Conservation (phyloP, 495 filamentous ascomycete genomes). For the Penicillium chermesinum region DNA sequence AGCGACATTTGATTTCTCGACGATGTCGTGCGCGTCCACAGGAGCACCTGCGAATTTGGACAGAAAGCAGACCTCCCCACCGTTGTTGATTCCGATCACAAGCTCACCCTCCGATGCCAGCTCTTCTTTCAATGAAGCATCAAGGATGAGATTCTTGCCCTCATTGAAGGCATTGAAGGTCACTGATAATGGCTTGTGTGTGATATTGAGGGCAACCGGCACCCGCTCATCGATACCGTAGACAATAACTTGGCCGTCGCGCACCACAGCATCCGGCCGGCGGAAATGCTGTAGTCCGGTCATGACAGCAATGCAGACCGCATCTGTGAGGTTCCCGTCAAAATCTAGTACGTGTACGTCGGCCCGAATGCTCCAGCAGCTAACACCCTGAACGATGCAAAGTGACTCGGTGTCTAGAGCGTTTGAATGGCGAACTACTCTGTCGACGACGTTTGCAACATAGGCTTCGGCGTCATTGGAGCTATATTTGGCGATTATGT, state of each 20-base stretch:
- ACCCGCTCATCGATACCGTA: constrained; percentile 81
- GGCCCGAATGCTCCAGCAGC: constrained; percentile 84
- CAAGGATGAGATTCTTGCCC: constrained; percentile 60
- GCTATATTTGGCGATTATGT: constrained; percentile 25
- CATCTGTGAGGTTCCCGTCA: constrained; percentile 84
- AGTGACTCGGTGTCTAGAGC: constrained; percentile 93
- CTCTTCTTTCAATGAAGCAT: constrained; percentile 80
- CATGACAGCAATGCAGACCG: constrained; percentile 78
- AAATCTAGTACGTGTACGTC: constrained; percentile 85
- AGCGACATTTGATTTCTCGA: constrained; percentile 65
- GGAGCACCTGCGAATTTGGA: constrained; percentile 80
- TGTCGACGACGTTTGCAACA: constrained; percentile 83
- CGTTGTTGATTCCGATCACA: constrained; percentile 78
- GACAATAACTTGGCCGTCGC: constrained; percentile 74
- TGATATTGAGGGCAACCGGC: constrained; percentile 79
- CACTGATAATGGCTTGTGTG: constrained; percentile 84
- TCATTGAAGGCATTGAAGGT: constrained; percentile 78
- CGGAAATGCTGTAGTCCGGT: constrained; percentile 85
- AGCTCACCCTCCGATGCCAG: constrained; percentile 78
- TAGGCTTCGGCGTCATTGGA: constrained; percentile 76
- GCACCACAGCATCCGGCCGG: constrained; percentile 77
- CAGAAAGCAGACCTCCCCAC: constrained; percentile 88
- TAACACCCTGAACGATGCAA: constrained; percentile 83
- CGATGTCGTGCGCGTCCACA: constrained; percentile 67
- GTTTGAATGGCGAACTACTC: constrained; percentile 82